Evolutionary conservation across 371 early-diverging fungal species (phyloP).

Genomic region (Actinomortierella wolfii): DNA sequence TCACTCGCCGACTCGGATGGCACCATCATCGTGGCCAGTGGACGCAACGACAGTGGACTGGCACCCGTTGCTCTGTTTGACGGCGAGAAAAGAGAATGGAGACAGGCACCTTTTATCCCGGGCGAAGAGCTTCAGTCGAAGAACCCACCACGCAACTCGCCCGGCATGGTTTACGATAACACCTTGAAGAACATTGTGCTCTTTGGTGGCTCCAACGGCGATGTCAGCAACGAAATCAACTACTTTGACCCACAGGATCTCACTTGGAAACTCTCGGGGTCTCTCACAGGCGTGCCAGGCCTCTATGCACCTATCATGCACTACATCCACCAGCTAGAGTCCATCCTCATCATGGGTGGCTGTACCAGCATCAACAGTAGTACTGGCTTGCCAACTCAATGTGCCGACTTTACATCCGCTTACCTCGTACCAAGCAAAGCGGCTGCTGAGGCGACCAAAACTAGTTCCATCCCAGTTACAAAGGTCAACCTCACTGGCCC

Average conservation of each 20-base stretch:
- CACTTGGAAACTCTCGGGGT: constrained; percentile 20
- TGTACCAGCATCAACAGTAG: constrained; percentile 7
- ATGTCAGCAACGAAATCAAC: constrained; percentile 17
- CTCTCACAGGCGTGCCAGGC: constrained; percentile 11
- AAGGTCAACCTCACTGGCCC: too few relatives aligned
- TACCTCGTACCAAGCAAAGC: too few relatives aligned
- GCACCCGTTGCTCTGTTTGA: constrained; percentile 23
- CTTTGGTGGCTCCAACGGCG: constrained; percentile 25
- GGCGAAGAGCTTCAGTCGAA: not conserved
- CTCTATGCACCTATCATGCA: constrained; percentile 23
- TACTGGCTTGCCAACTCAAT: too few relatives aligned
- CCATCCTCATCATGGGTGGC: constrained; percentile 38
- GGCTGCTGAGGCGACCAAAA: too few relatives aligned
- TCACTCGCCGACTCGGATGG: too few relatives aligned
- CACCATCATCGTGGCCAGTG: constrained; percentile 24
- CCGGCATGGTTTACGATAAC: constrained; percentile 20
- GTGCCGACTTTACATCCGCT: too few relatives aligned
- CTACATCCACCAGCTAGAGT: constrained; percentile 7
- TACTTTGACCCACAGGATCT: constrained; percentile 11
- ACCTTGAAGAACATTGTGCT: constrained; percentile 12
- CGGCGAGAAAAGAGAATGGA: constrained; percentile 9
- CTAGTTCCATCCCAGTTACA: too few relatives aligned
- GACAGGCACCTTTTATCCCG: constrained; percentile 15
- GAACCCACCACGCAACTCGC: constrained; percentile 14
- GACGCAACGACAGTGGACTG: constrained; percentile 17